Evolutionary conservation across 345 rosid species (phyloP).

Genomic region (Cochlearia excelsa): DNA sequence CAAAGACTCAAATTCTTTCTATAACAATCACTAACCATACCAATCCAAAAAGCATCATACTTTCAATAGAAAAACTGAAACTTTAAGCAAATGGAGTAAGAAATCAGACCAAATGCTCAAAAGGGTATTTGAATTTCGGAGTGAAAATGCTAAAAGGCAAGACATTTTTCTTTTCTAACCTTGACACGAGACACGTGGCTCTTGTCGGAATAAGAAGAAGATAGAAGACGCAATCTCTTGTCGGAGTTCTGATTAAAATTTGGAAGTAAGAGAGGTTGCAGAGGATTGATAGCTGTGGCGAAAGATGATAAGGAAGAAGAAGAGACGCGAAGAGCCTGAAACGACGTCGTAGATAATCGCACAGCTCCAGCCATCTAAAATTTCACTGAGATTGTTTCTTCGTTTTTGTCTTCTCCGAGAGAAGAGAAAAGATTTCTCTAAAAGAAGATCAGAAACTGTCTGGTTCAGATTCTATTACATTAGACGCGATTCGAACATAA

Average conservation of each 20-base stretch:
- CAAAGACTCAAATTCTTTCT: neutral
- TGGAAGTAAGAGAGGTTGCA: constrained; percentile 36
- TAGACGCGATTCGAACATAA: too few relatives aligned
- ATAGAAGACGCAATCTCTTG: constrained; percentile 40
- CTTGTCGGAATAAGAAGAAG: constrained; percentile 22
- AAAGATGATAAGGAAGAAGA: constrained; percentile 37
- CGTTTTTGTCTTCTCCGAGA: constrained; percentile 24
- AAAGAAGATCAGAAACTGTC: constrained; percentile 36
- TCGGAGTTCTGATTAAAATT: constrained; percentile 30
- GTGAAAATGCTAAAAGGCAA: too few relatives aligned
- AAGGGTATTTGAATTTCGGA: too few relatives aligned
- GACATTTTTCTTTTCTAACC: too few relatives aligned
- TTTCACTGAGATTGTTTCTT: constrained; percentile 1
- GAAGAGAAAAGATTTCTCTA: constrained; percentile 4
- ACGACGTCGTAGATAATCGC: constrained; percentile 40
- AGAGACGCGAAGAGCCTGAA: constrained; percentile 45
- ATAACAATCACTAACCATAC: too few relatives aligned
- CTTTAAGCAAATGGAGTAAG: too few relatives aligned
- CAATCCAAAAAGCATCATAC: too few relatives aligned
- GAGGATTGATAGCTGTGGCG: constrained; percentile 39
- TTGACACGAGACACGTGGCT: too few relatives aligned
- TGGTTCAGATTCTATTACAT: constrained; percentile 28
- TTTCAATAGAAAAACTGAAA: too few relatives aligned
- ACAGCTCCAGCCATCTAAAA: constrained; percentile 63
- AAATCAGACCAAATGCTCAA: too few relatives aligned